Base-by-base conservation (phyloP, 768 basidiomycete genomes). In the Polyporus arcularius region DNA sequence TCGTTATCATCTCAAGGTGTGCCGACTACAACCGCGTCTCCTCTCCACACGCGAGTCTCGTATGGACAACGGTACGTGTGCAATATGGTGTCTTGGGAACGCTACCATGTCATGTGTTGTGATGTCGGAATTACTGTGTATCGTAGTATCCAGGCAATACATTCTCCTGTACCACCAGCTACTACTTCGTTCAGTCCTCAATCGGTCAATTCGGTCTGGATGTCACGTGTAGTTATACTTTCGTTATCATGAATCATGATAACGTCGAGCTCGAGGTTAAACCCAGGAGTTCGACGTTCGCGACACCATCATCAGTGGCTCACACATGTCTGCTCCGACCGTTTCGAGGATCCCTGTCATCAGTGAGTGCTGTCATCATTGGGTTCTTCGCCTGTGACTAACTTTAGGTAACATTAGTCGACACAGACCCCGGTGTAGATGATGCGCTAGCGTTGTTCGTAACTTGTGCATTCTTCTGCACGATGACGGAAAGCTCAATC, bases 351-450 rank as follows among this genome's bases (percentile, higher is more conserved):
- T 77, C 3, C 85, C 86, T 9, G 85, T 89, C 46, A 90, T 92
- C 65, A 90, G 89, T 90, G 65, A 75, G 85, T 69, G 21, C 31
- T 49, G 28, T 30, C 18, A 15, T 48, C 46, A 31, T 39, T 8
- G 4, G 26, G 7, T 49, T 43, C 28, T 38, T 21, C 50, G 2
- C 21, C 21, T 46, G 11, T 38, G n/a, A 28, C 7, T 30, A 12
- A 55, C 28, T 57, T 1, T 39, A 18, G 12, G n/a, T 46, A 15
- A 6, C 39, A 21, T n/a, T 67, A 92, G 90, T 92, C 68, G 92
- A 93, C 66, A 90, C 90, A 30, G 92, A 95, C 69, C 90, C 92
- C 7, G 93, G 93, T 38, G 87, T 93, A 4, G 93, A 95, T 68
- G 93, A 95, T 71, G 77, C 81, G 28, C 65, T 93, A 53, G 92